Base-by-base conservation (phyloP, 2,329 filamentous ascomycete species). In the Pestalotiopsis sp. region DNA sequence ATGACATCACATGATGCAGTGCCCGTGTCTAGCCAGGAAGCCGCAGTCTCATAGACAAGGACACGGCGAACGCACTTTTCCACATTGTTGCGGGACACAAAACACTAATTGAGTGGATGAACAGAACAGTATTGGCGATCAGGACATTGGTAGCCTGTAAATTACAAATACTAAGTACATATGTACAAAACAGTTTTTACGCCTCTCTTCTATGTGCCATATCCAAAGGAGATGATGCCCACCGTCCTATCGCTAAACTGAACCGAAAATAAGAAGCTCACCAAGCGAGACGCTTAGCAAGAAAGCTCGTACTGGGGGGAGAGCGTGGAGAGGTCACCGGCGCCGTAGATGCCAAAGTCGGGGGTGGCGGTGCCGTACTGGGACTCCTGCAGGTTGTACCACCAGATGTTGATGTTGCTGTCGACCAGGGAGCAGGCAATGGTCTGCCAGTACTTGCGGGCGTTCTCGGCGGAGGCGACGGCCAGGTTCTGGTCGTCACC, bases 401-500 rank as follows among this genome's bases (percentile, higher is more conserved):
- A 80, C 75, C 77, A 80, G 39, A 79, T 56, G 75, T 80, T 80
- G 71, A 80, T 68, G 52, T 73, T 73, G 63, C 66, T 66, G 14
- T 67, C 56, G 69, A 78, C 71, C 38, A 77, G 69, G 60, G 64
- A 71, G 75, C 77, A 79, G 39, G 75, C 77, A 58, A 79, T 75
- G 23, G 78, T 72, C 70, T 78, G 69, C 77, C 77, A 79, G 75
- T 78, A 79, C 66, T 66, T 72, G 52, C 75, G 73, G 66, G 86
- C 85, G 70, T 88, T 88, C 13, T 80, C 78, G 27, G 83, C 75
- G 58, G 75, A 83, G 38, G 87, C 75, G 20, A 86, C 81, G 64
- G 85, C 85, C 68, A 79, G 71, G 66, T 81, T 82, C 68, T 79
- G 77, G 39, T 79, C 82, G 23, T 80, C 73, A 38, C 87, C 87